A percentile compares a stretch with the other conserved stretches of the same genome.
Evolutionary conservation across 768 basidiomycete genomes (phyloP).

Genomic region (Leccinellum albellum): DNA sequence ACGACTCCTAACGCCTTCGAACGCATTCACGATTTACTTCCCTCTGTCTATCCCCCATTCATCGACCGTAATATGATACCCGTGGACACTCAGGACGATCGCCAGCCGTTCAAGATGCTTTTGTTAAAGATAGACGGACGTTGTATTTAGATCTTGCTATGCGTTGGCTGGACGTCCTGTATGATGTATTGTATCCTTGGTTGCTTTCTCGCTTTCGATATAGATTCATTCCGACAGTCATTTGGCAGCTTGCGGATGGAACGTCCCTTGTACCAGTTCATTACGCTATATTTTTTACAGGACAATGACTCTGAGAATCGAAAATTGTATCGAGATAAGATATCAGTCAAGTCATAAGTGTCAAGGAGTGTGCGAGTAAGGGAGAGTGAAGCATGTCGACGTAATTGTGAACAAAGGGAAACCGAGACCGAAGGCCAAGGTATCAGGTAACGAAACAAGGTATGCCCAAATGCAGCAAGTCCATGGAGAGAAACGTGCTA

Average conservation of each 20-base stretch:
- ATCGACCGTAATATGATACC: constrained; percentile 3
- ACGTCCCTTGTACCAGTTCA: not conserved
- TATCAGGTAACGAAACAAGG: not conserved
- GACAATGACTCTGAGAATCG: not conserved
- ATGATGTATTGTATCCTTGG: not conserved
- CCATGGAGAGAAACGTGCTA: not conserved
- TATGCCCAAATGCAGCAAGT: constrained; percentile 2
- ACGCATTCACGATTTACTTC: not conserved
- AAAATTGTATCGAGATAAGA: not conserved
- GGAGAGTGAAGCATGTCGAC: not conserved
- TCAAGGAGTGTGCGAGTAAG: constrained; percentile 8
- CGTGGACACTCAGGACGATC: not conserved
- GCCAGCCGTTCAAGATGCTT: not conserved
- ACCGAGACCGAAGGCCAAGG: not conserved
- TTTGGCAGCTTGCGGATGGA: too few relatives aligned
- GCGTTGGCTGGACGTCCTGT: not conserved
- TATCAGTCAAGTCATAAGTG: constrained; percentile 1
- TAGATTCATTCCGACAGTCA: not conserved
- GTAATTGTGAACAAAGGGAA: not conserved
- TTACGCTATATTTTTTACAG: constrained; percentile 6
- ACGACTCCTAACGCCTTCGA: not conserved
- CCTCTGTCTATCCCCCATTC: not conserved
- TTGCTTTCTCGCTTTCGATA: not conserved
- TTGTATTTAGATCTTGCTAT: not conserved
- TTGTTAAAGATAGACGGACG: not conserved